Base-by-base conservation (phyloP, 495 filamentous ascomycete genomes). In the Darksidea phi region DNA sequence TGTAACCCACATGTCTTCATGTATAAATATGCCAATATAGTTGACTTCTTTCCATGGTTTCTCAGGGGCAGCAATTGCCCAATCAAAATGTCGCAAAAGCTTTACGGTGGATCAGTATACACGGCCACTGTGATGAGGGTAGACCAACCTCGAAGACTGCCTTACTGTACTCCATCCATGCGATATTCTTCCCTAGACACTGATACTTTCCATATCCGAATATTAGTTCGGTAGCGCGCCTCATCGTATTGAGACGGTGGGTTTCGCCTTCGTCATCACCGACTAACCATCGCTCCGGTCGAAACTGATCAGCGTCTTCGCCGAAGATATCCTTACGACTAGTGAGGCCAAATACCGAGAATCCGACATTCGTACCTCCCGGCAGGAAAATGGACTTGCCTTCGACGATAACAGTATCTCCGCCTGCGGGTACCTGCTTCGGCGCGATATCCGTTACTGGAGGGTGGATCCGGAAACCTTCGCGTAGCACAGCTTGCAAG, bases 121-220 rank as follows among this genome's bases (percentile, higher is more conserved):
- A n/a, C n/a, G n/a, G n/a, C n/a, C n/a, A n/a, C n/a, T n/a, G n/a
- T n/a, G n/a, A n/a, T n/a, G n/a, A n/a, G n/a, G n/a, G n/a, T n/a
- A n/a, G n/a, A n/a, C n/a, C n/a, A n/a, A 82, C 79, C 79, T 85
- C 80, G 28, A 84, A 75, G 48, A 84, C 73, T 1, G 78, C 63
- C 72, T 86, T 86, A 42, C 77, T 76, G 25, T 82, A 59, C 68
- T 84, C 73, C 52, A 76, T 70, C 36, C 63, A 61, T 2, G 76
- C 77, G 56, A 77, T 68, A 10, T 64, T 21, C 46, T 64, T 70
- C 0, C 77, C 77, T 23, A 79, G 48, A 54, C 76, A 79, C 56
- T 66, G 62, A 34, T 67, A 76, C 21, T 69, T 61, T 0, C 75
- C 76, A 32, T 67, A 61, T 0, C 76, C 73, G 52, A 78, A 79